Evolutionary conservation across 2,329 filamentous ascomycete species (phyloP).

Genomic region (Dactylellina sp.): DNA sequence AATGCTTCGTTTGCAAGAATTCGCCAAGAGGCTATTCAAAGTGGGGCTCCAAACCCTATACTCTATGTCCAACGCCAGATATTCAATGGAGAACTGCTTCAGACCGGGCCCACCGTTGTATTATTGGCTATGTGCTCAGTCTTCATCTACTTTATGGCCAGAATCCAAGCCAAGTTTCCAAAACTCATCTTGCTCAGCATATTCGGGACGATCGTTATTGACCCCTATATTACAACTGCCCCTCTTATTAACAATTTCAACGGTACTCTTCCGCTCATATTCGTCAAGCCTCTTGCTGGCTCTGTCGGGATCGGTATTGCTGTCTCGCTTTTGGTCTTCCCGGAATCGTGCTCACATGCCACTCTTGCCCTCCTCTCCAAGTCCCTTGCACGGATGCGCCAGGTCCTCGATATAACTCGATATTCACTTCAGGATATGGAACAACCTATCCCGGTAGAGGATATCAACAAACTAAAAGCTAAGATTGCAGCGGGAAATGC

Average conservation of each 20-base stretch:
- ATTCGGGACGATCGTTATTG: constrained; percentile 67
- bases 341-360: constrained; percentile 67
- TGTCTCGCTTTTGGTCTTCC: constrained; percentile 67
- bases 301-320: constrained; percentile 66
- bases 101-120: constrained; percentile 65
- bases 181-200: constrained; percentile 66
- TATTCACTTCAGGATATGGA: constrained; percentile 22
- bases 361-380: constrained; percentile 62
- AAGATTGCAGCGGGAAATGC: constrained; percentile 40
- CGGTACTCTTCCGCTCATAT: constrained; percentile 63
- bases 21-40: constrained; percentile 63
- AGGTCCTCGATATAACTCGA: constrained; percentile 37
- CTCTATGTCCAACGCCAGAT: constrained; percentile 63
- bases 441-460: constrained; percentile 36
- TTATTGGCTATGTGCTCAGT: constrained; percentile 64
- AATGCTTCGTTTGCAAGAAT: constrained; percentile 63
- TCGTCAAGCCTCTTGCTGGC: constrained; percentile 67
- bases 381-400: constrained; percentile 59
- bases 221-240: constrained; percentile 66
- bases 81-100: constrained; percentile 67
- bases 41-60: constrained; percentile 59
- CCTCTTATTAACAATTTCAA: constrained; percentile 65
- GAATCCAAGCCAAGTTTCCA: constrained; percentile 66
- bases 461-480: constrained; percentile 40
- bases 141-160: constrained; percentile 66